Conservation (phyloP, 148 eudicot genomes). For the Diospyros kaki region DNA sequence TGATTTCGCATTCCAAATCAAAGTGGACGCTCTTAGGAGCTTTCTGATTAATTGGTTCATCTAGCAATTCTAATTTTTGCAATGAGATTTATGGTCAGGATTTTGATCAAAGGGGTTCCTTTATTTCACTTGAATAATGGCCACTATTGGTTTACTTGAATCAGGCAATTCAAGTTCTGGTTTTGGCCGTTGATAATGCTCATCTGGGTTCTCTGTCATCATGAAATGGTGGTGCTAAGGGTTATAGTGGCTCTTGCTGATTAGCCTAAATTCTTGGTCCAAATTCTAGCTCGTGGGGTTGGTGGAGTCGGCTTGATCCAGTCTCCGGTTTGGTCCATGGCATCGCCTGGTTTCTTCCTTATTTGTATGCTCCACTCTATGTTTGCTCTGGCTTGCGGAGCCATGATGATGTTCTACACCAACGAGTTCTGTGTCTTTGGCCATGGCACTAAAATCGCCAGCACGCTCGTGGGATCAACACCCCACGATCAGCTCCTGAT, state of each 20-base stretch:
- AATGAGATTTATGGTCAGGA: conserved; percentile 4
- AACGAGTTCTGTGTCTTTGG: conserved; percentile 57
- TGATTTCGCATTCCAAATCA: conserved; percentile 9
- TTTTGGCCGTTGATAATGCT: conserved; percentile 6
- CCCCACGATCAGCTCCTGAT: conserved; percentile 75
- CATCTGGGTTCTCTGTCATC: background rate
- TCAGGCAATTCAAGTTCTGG: background rate
- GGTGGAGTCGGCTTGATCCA: background rate
- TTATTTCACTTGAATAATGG: background rate
- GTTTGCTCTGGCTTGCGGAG: conserved; percentile 67
- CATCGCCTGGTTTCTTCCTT: conserved; percentile 65
- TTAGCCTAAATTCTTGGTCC: background rate
- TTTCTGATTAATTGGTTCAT: background rate
- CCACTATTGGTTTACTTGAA: conserved; percentile 1
- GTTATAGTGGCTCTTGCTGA: background rate
- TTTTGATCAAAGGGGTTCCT: conserved; percentile 7
- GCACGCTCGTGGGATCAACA: conserved; percentile 73
- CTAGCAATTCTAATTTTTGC: background rate
- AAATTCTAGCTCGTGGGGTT: conserved; percentile 8
- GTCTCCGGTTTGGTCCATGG: conserved; percentile 36
- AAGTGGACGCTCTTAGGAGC: background rate
- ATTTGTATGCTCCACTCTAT: conserved; percentile 75
- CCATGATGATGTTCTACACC: conserved; percentile 80
- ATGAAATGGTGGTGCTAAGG: background rate
- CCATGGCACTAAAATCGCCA: conserved; percentile 65